These are phyloP conservation scores for Berberis vulgaris DNA, from an alignment of 164 flowering plant genomes.

Conservation along the genomic window DNA sequence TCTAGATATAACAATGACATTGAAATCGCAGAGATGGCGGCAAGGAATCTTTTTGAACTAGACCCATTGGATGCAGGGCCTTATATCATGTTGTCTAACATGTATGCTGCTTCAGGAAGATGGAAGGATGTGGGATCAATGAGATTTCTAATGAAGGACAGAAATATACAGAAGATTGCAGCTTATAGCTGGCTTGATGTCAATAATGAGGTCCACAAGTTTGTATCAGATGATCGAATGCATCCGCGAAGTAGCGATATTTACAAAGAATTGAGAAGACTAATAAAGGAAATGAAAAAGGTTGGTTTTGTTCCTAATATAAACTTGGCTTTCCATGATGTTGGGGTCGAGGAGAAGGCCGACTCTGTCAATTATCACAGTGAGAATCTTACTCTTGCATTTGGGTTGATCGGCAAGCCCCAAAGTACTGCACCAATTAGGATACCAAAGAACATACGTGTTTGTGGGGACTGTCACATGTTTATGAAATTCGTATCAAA, in stretches of 20 bases:
- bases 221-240: conserved; percentile 42
- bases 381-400: conserved; percentile 57
- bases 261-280: conserved; percentile 23
- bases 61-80: conserved; percentile 42
- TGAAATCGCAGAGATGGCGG: conserved; percentile 39
- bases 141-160: conserved; percentile 45
- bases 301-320: conserved; percentile 33
- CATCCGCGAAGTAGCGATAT: conserved; percentile 37
- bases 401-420: conserved; percentile 35
- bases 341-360: conserved; percentile 37
- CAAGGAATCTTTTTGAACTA: conserved; percentile 34
- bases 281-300: conserved; percentile 25
- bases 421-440: conserved; percentile 28
- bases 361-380: conserved; percentile 43
- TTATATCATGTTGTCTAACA: conserved; percentile 52
- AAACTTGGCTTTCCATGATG: conserved; percentile 38
- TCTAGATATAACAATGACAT: conserved; percentile 31
- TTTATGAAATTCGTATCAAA: conserved; percentile 51
- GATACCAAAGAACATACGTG: conserved; percentile 50
- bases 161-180: conserved; percentile 35
- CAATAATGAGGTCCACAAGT: conserved; percentile 33
- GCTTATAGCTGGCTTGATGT: conserved; percentile 54
- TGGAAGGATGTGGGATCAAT: conserved; percentile 42
- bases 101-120: conserved; percentile 46
- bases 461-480: conserved; percentile 48